Base-by-base conservation (phyloP, 2,329 filamentous ascomycete species). In the Remersonia thermophila region DNA sequence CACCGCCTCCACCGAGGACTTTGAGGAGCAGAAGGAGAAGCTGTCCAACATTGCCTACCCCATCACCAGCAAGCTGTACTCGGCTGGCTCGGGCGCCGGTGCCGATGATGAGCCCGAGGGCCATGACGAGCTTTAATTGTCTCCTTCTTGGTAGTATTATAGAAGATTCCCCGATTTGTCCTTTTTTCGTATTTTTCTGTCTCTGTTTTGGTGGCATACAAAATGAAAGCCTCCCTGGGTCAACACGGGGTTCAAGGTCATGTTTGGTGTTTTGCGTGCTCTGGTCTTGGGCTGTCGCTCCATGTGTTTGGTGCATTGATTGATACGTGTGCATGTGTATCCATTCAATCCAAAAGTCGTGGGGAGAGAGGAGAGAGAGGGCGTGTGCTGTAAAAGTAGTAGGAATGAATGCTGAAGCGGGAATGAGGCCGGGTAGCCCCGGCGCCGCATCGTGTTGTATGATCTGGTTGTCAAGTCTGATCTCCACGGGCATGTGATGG, bases 11-110 rank as follows among this genome's bases (percentile, higher is more conserved):
- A 72, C 85, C 41, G 89, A 95, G 69, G 91, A 96, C 70, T 95
- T 96, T 54, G 87, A 95, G 65, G 91, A 98, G 77, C 89, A 96
- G 73, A 94, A 93, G 73, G 89, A 98, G 82, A 95, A 95, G 76
- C 76, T 98, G 51, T 93, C 83, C 54, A 82, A 83, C 62, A 83
- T 95, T 47, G 91, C 91, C 37, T 95, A 96, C 70, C 91, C 91
- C 51, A 98, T 98, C 67, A 98, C 91, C 53, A 93, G 84, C 70
- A 98, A 98, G 78, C 74, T 95, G 55, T 95, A 95, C 71, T 67
- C 61, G 50, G 62, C 69, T 54, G 77, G 74, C 51, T 61, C 57
- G 36, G 79, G 72, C 49, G 76, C 71, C 45, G 73, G 65, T 45
- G 80, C 77, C 43, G 81, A 84, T 48, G 82, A 86, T 49, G 82